Base-by-base conservation (phyloP, 2,329 filamentous ascomycete genomes). In the Sporothrix phasma region DNA sequence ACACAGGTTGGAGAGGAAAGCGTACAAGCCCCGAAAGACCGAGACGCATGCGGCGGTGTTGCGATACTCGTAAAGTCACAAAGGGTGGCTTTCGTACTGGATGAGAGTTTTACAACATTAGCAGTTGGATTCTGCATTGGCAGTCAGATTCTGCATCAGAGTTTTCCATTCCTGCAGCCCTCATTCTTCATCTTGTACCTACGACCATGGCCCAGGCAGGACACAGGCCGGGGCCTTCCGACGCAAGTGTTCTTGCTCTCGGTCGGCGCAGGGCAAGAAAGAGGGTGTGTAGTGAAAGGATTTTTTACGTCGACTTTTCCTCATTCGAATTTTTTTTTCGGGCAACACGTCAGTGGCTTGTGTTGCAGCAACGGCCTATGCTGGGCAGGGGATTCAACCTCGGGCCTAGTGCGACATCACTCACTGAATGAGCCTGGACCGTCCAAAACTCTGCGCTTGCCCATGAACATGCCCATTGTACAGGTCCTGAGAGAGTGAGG, bases 121-220 rank as follows among this genome's bases (percentile, higher is more conserved):
- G n/a, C n/a, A n/a, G n/a, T n/a, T n/a, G n/a, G n/a, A n/a, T n/a
- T n/a, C n/a, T n/a, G n/a, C 11, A 37, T 37, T 13, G 10, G 29
- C 15, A 34, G 17, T 11, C 34, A 47, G 49, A 61, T 13, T 49
- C 59, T 47, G 43, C 54, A 26, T 22, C 54, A 58, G 54, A 58
- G 43, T 39, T 61, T 62, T 62, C 24, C 60, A 53, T 54, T 59
- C 22, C 37, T 62, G 47, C 61, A 43, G 47, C 60, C 46, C 43
- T 51, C 31, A 24, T 11, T 24, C 45, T 13, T 24, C 46, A 15
- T 24, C 19, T 17, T 51, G 47, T 7, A 34, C 8, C 6, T 34
- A 17, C 11, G 7, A 49, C 46, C 22, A 49, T 7, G n/a, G 15
- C 34, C 8, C 13, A 37, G 5, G 34, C 15, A 13, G 11, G 15